These are phyloP conservation scores for Flaveria sonorensis DNA, from an alignment of 129 eudicot genomes.

Conservation along the genomic window DNA sequence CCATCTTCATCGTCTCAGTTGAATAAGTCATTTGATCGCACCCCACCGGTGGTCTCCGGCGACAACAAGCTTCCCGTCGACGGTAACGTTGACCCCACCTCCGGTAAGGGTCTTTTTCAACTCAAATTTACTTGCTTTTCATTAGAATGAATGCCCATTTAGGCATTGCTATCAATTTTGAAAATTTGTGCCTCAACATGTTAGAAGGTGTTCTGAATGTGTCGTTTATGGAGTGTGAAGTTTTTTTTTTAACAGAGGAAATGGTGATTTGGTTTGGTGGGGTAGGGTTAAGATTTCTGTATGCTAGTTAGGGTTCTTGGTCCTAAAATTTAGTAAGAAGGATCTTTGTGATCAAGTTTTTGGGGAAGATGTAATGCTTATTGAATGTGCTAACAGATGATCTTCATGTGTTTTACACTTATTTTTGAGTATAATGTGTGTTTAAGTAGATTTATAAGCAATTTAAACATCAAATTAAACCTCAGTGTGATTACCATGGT, in stretches of 20 bases:
- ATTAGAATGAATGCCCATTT: not conserved
- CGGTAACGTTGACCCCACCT: constrained; percentile 25
- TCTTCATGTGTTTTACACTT: not conserved
- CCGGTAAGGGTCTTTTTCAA: constrained; percentile 39
- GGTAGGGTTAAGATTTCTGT: constrained; percentile 6
- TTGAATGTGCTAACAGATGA: not conserved
- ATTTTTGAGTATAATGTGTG: not conserved
- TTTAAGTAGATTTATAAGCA: constrained; percentile 16
- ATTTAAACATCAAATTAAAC: not conserved
- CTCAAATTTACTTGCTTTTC: constrained; percentile 15
- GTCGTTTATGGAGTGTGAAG: not conserved
- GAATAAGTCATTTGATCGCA: constrained; percentile 48
- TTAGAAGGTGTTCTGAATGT: not conserved
- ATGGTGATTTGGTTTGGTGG: constrained; percentile 21
- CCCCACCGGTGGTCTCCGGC: constrained; percentile 41
- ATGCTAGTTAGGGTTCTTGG: constrained; percentile 30
- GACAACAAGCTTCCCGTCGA: constrained; percentile 32
- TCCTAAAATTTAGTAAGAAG: not conserved
- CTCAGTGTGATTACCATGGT: too few species aligned
- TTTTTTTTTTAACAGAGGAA: constrained; percentile 5
- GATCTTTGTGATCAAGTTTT: constrained; percentile 13
- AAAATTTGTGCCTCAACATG: not conserved
- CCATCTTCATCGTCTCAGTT: constrained; percentile 46
- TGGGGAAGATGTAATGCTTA: constrained; percentile 23
- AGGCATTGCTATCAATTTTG: not conserved